phyloP scores from a whole-genome alignment of 805 yeast genomes.

The Saccharomycopsis schoenii region DNA sequence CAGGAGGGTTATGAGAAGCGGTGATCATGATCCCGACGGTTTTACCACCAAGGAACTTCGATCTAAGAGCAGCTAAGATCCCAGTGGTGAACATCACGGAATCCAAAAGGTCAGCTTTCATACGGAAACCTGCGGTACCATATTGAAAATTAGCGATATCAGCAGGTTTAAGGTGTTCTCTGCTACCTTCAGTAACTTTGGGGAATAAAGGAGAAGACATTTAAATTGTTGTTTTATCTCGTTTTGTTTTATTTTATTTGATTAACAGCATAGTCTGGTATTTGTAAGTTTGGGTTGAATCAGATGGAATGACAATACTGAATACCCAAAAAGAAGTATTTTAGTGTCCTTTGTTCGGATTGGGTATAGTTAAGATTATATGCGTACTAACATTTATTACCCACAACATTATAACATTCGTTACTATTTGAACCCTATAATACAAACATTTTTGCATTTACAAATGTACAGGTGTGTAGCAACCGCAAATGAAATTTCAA shows the following conservation, averaged over 20 bases:
- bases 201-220: background rate
- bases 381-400: too few relatives aligned
- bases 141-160: conserved; percentile 40
- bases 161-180: conserved; percentile 31
- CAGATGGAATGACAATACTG: too few relatives aligned
- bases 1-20: conserved; percentile 90
- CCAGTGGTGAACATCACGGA: conserved; percentile 81
- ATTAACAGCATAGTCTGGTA: background rate
- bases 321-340: too few relatives aligned
- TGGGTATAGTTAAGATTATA: too few relatives aligned
- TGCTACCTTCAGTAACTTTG: background rate
- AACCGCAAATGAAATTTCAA: conserved; percentile 1
- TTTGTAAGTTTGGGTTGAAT: too few relatives aligned
- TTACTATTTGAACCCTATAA: background rate
- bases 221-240: background rate
- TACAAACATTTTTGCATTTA: too few relatives aligned
- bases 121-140: conserved; percentile 98
- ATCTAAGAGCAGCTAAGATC: conserved; percentile 70
- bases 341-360: background rate
- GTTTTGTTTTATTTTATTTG: background rate
- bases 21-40: conserved; percentile 94
- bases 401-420: too few relatives aligned
- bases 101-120: conserved; percentile 57
- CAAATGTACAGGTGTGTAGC: background rate
- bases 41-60: conserved; percentile 56